A percentile compares a stretch with the other conserved stretches of the same genome.
Conservation (phyloP, 768 basidiomycete species). For the Pulveroboletus ravenelii region DNA sequence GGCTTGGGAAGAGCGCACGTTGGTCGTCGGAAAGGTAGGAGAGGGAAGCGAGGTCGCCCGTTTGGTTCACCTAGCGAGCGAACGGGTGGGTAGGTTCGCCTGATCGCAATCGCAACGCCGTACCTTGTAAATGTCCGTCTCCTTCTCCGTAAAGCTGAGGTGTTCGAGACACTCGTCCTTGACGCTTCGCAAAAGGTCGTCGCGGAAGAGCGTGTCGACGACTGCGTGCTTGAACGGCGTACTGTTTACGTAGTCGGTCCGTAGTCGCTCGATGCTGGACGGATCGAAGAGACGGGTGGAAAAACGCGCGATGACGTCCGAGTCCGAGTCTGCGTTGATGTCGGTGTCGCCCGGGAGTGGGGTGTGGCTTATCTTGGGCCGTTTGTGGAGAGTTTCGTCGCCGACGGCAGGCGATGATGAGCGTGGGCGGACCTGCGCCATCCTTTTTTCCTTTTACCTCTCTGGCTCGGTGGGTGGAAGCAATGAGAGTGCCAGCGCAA, state of each 20-base stretch:
- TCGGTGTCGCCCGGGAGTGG: neutral
- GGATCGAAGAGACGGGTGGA: constrained; percentile 51
- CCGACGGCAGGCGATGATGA: constrained; percentile 37
- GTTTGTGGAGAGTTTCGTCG: constrained; percentile 29
- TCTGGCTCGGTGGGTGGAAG: neutral
- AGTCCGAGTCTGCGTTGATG: neutral
- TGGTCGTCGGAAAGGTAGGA: constrained; percentile 78
- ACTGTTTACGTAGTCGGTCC: constrained; percentile 50
- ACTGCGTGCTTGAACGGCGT: constrained; percentile 80
- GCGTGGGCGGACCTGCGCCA: constrained; percentile 47
- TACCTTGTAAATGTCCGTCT: constrained; percentile 98
- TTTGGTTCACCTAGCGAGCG: constrained; percentile 79
- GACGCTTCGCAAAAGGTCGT: constrained; percentile 73
- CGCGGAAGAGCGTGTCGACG: constrained; percentile 77
- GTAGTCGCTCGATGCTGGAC: constrained; percentile 50
- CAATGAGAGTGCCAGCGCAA: neutral
- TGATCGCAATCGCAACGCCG: constrained; percentile 5
- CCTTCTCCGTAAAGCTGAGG: constrained; percentile 85
- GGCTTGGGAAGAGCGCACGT: constrained; percentile 71
- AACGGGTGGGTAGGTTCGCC: neutral
- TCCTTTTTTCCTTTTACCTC: constrained; percentile 8
- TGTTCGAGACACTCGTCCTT: constrained; percentile 80
- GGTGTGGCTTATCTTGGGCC: constrained; percentile 35
- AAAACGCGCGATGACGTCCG: constrained; percentile 19
- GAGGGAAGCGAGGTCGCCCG: constrained; percentile 92